phyloP scores from a whole-genome alignment of 1,284 basidiomycete species.

The Wallemia mellicola region DNA sequence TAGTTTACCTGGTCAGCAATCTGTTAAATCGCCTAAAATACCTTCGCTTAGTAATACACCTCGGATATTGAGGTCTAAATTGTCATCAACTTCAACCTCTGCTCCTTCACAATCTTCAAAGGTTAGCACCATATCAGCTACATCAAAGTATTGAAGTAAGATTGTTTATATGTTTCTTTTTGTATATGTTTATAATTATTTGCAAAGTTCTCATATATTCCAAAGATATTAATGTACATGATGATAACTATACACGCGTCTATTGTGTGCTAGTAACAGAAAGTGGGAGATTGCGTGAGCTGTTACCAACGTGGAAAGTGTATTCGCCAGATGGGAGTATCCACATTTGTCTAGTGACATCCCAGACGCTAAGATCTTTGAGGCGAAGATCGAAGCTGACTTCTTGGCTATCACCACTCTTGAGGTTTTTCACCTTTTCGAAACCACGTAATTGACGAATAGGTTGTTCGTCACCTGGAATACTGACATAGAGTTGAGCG shows the following conservation, averaged over 20 bases:
- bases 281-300: background rate
- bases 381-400: background rate
- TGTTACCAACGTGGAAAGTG: background rate
- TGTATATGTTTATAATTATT: background rate
- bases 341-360: background rate
- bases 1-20: background rate
- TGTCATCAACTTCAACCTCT: background rate
- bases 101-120: background rate
- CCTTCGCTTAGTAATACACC: background rate
- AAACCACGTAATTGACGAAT: slow-evolving; percentile 15
- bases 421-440: slow-evolving; percentile 12
- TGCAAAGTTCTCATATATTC: background rate
- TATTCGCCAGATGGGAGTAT: background rate
- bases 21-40: background rate
- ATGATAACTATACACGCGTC: too few species aligned
- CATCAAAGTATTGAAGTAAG: background rate
- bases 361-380: background rate
- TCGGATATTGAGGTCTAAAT: background rate
- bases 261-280: background rate
- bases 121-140: background rate
- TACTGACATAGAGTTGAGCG: slow-evolving; percentile 11
- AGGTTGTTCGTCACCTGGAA: slow-evolving; percentile 14
- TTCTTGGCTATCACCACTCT: slow-evolving; percentile 10
- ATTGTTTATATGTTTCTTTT: background rate
- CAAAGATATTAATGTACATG: too few species aligned